Evolutionary conservation across 2,329 filamentous ascomycete genomes (phyloP).

Genomic region (Dactylellina leptospora): DNA sequence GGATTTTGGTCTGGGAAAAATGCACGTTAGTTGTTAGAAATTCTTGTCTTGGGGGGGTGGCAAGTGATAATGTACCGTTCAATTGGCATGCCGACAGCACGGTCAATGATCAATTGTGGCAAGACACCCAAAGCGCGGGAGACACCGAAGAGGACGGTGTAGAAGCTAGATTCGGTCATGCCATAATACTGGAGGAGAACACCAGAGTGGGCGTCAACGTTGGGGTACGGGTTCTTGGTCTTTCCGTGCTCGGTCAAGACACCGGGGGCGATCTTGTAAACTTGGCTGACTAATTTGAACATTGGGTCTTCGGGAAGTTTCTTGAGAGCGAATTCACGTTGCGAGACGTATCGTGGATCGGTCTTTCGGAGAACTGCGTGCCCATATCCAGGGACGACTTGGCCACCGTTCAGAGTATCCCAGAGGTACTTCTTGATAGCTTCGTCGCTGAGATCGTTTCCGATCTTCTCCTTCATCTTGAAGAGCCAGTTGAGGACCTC

Average conservation of each 20-base stretch:
- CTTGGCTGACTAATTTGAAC: constrained; percentile 99
- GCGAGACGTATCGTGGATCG: constrained; percentile 96
- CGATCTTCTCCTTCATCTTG: constrained; percentile 96
- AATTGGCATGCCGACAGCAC: constrained; percentile 93
- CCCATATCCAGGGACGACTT: constrained; percentile 97
- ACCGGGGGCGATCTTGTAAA: constrained; percentile 99
- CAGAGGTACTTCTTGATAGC: constrained; percentile 99
- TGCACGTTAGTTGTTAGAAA: neutral
- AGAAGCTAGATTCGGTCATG: constrained; percentile 98
- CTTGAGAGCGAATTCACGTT: constrained; percentile 94
- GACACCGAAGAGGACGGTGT: constrained; percentile 99
- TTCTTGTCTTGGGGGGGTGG: neutral
- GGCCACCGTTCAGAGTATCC: constrained; percentile 93
- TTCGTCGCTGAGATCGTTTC: constrained; percentile 94
- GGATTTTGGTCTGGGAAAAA: constrained; percentile 74
- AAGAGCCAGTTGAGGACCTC: constrained; percentile 99
- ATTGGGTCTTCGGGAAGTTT: constrained; percentile 96
- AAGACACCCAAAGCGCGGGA: constrained; percentile 97
- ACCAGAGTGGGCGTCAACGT: constrained; percentile 98
- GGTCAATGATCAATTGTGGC: constrained; percentile 99
- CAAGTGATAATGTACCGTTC: constrained; percentile 70
- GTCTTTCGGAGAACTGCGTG: constrained; percentile 99
- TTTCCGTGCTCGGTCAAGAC: constrained; percentile 99
- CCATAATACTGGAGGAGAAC: constrained; percentile 99
- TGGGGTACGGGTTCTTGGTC: constrained; percentile 99